Conservation (phyloP, 805 yeast species). For the Babjeviella inositovora region DNA sequence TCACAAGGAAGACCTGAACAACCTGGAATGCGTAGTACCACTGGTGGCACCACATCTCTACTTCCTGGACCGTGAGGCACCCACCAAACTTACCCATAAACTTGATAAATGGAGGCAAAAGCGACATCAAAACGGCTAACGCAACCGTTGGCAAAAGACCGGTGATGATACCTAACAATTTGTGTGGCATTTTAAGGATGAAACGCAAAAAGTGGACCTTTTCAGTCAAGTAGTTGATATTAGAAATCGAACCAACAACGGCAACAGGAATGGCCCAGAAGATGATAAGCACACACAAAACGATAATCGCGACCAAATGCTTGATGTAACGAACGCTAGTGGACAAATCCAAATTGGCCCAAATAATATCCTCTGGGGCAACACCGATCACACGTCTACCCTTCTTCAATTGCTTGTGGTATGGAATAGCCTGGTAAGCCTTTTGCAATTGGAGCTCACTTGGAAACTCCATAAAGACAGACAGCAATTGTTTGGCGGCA, state of each 20-base stretch:
- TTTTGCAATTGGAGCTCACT: constrained; percentile 78
- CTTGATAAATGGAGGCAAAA: constrained; percentile 76
- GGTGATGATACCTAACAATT: constrained; percentile 69
- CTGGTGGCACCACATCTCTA: constrained; percentile 71
- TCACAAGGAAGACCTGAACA: constrained; percentile 74
- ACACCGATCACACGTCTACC: constrained; percentile 41
- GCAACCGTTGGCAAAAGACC: constrained; percentile 76
- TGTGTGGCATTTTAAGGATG: constrained; percentile 56
- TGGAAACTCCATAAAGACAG: constrained; percentile 72
- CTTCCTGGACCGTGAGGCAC: constrained; percentile 47
- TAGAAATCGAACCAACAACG: constrained; percentile 90
- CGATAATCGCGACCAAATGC: constrained; percentile 39
- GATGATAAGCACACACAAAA: constrained; percentile 53
- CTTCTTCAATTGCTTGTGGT: constrained; percentile 24
- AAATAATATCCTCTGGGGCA: constrained; percentile 70
- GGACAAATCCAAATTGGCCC: constrained; percentile 59
- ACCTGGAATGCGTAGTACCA: constrained; percentile 89
- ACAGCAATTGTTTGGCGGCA: constrained; percentile 33
- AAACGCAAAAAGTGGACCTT: constrained; percentile 64
- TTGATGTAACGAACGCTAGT: constrained; percentile 41
- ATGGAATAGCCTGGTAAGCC: constrained; percentile 72
- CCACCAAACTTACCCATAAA: constrained; percentile 67
- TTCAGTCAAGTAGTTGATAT: constrained; percentile 57
- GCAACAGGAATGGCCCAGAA: constrained; percentile 98
- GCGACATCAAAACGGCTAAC: constrained; percentile 68